phyloP scores from a whole-genome alignment of 805 yeast genomes.

The Dipodascus albidus region DNA sequence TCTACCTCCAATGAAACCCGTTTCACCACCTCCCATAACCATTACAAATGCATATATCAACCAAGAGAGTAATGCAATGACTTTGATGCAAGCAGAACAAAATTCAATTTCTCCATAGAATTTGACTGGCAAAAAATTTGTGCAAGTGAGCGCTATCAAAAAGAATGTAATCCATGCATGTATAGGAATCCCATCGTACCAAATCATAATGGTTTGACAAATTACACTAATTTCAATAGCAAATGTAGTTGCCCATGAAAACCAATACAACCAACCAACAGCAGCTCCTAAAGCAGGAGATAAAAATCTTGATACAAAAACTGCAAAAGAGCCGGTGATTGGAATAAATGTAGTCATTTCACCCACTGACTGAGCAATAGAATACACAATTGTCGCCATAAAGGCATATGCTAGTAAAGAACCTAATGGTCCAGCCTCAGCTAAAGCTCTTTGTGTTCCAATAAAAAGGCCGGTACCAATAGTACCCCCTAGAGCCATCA shows the following conservation, averaged over 20 bases:
- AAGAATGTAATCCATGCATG: conserved; percentile 43
- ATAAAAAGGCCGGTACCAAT: conserved; percentile 57
- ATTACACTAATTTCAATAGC: conserved; percentile 39
- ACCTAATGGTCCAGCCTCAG: conserved; percentile 42
- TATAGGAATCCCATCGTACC: conserved; percentile 29
- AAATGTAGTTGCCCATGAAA: conserved; percentile 38
- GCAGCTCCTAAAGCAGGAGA: conserved; percentile 43
- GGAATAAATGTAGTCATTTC: conserved; percentile 48
- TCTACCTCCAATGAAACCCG: conserved; percentile 40
- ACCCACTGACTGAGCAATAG: conserved; percentile 43
- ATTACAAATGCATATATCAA: conserved; percentile 37
- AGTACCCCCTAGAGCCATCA: conserved; percentile 70
- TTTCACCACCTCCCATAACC: conserved; percentile 46
- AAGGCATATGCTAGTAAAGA: conserved; percentile 38
- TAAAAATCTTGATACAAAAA: conserved; percentile 38
- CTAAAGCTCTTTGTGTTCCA: conserved; percentile 39
- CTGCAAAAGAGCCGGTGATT: conserved; percentile 41
- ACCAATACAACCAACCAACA: conserved; percentile 38
- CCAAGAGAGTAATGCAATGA: conserved; percentile 53
- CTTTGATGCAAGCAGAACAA: conserved; percentile 56
- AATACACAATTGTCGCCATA: conserved; percentile 40
- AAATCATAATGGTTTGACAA: conserved; percentile 34
- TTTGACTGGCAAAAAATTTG: conserved; percentile 40
- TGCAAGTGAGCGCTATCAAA: conserved; percentile 37
- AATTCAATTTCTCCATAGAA: conserved; percentile 52